Evolutionary conservation across 495 filamentous ascomycete species (phyloP), one percentile per base, ranked within the genome.

Genomic region (Aspergillus leporis): DNA sequence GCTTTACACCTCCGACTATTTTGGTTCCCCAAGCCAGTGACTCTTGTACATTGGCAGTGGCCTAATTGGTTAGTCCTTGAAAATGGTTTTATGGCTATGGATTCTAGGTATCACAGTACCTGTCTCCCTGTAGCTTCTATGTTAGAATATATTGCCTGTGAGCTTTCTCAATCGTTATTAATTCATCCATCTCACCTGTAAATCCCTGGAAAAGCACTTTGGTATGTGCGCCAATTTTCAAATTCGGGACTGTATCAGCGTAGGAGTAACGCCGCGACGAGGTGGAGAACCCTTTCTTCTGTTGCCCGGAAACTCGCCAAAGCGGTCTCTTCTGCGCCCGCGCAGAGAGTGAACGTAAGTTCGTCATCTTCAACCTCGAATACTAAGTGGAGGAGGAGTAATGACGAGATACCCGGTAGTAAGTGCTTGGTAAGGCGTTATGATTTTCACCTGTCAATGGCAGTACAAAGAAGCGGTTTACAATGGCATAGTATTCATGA

Each of bases 201-300:
- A 95, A 96, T 0, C 92, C 92, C 73, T 96, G 92, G 65, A 90
- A 97, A 48, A 96, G 84, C 38, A 97, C 90, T 13, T 83, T 78
- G 0, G 92, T 97, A 70, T 92, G 83, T 8, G 80, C 79, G 4
- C 88, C 88, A 55, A 97, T 91, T 55, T 86, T 91, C 40, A 96
- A 78, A 59, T 92, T 91, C 1, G 76, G 75, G 6, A 93, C 81
- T 0, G 92, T 97, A 60, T 88, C 81, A 13, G 79, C 76, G 68
- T 87, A 87, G 34, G 62, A 68, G 5, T 67, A 51, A 0, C 30
- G 56, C 56, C 63, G 63, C 8, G 70, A 61, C 4, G 73, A 75
- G 3, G 72, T 75, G 2, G 79, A 80, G 60, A 85, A 84, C 5
- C 56, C 48, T 53, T 66, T 66, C 12, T 22, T 54, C 41, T 49